Evolutionary conservation across 192 early-diverging fungal species (phyloP).

Genomic region (Linderina pennispora): DNA sequence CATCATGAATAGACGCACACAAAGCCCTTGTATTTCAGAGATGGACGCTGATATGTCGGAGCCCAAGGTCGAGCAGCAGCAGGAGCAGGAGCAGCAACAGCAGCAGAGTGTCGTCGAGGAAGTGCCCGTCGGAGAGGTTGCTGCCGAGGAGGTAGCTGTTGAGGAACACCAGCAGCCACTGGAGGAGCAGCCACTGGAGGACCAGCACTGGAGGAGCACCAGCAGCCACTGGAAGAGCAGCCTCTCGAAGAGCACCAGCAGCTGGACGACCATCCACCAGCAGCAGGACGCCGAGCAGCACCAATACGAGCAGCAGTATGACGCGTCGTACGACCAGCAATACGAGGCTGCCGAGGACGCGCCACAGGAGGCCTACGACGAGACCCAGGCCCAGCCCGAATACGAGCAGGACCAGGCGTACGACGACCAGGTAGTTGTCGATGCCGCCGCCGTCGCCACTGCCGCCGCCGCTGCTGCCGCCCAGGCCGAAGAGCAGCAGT

Average conservation of each 20-base stretch:
- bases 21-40: too few relatives aligned
- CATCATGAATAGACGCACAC: too few relatives aligned
- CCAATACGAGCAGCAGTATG: slow-evolving; percentile 36
- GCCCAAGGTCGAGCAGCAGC: slow-evolving; percentile 12
- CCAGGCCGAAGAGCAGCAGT: slow-evolving; percentile 17
- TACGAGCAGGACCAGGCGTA: slow-evolving; percentile 29
- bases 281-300: slow-evolving; percentile 6
- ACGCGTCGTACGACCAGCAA: slow-evolving; percentile 19
- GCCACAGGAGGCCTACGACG: slow-evolving; percentile 22
- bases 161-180: slow-evolving; percentile 1
- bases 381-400: slow-evolving; percentile 18
- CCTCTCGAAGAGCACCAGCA: slow-evolving; percentile 4
- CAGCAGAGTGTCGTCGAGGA: too few relatives aligned
- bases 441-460: slow-evolving; percentile 4
- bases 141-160: too few relatives aligned
- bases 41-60: slow-evolving; percentile 36
- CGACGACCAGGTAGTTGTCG: background rate
- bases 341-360: slow-evolving; percentile 21
- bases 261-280: slow-evolving; percentile 1
- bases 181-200: background rate
- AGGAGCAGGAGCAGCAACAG: slow-evolving; percentile 5
- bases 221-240: slow-evolving; percentile 2
- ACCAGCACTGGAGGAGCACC: slow-evolving; percentile 12
- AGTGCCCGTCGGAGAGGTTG: too few relatives aligned
- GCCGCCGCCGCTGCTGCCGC: slow-evolving; percentile 5